phyloP scores from a whole-genome alignment of 2,329 filamentous ascomycete species.

The Venturia pyrina region DNA sequence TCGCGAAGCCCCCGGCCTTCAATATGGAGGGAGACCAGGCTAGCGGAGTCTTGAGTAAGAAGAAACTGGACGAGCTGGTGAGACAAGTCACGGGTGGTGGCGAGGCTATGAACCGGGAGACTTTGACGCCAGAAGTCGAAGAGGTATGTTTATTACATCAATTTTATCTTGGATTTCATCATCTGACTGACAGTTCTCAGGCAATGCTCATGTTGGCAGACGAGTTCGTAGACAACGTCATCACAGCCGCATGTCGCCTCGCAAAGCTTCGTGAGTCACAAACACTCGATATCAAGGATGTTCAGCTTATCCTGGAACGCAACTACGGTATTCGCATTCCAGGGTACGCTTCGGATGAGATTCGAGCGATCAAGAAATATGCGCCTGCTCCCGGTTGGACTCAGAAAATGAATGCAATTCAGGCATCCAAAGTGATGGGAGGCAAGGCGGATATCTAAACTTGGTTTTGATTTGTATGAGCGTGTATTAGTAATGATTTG shows the following conservation, averaged over 20 bases:
- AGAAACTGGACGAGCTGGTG: constrained; percentile 91
- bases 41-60: constrained; percentile 79
- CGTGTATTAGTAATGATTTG: background rate
- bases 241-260: constrained; percentile 77
- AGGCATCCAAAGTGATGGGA: constrained; percentile 71
- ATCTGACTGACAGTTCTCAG: constrained; percentile 34
- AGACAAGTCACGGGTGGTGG: constrained; percentile 82
- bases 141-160: constrained; percentile 51
- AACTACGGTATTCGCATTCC: constrained; percentile 73
- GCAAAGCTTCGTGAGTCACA: constrained; percentile 88
- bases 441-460: constrained; percentile 30
- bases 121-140: constrained; percentile 85
- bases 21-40: constrained; percentile 77
- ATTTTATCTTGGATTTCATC: constrained; percentile 1
- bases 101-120: constrained; percentile 63
- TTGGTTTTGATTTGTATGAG: background rate
- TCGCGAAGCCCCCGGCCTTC: constrained; percentile 71
- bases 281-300: constrained; percentile 67
- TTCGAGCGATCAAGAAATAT: constrained; percentile 87
- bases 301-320: constrained; percentile 47
- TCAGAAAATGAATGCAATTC: constrained; percentile 92
- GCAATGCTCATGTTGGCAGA: constrained; percentile 83
- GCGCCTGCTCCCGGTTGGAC: constrained; percentile 85
- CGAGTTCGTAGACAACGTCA: constrained; percentile 86
- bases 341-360: constrained; percentile 87